Evolutionary conservation across 768 basidiomycete genomes (phyloP).

Genomic region (Rickenella mellea): DNA sequence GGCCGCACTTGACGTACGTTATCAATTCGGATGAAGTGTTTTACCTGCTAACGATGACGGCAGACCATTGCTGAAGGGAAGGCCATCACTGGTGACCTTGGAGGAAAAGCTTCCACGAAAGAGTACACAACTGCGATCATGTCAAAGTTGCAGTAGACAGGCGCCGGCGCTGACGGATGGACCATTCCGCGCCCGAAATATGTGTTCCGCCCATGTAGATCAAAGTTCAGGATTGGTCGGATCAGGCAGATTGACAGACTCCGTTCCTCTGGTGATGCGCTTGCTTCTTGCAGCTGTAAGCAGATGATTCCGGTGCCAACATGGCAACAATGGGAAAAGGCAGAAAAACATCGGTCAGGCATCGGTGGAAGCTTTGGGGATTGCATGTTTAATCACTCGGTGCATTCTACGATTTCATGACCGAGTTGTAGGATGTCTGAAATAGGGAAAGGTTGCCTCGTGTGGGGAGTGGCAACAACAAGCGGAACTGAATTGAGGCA

Average conservation of each 20-base stretch:
- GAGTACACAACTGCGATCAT: conserved; percentile 90
- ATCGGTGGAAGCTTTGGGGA: too few species aligned
- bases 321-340: too few species aligned
- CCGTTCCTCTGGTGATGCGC: neutral
- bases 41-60: conserved; percentile 8
- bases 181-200: too few species aligned
- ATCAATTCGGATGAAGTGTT: neutral
- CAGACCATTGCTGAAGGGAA: conserved; percentile 98
- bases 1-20: conserved; percentile 79
- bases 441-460: too few species aligned
- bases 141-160: conserved; percentile 41
- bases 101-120: conserved; percentile 82
- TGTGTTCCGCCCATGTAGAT: neutral
- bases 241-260: neutral
- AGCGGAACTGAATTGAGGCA: too few species aligned
- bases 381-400: too few species aligned
- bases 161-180: too few species aligned
- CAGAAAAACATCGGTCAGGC: too few species aligned
- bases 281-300: neutral
- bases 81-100: conserved; percentile 89
- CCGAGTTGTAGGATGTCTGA: too few species aligned
- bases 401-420: too few species aligned
- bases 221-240: conserved; percentile 1
- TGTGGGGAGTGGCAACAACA: too few species aligned
- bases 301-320: too few species aligned